Evolutionary conservation across 2,329 filamentous ascomycete species (phyloP).

Genomic region (Ilyonectria destructans): DNA sequence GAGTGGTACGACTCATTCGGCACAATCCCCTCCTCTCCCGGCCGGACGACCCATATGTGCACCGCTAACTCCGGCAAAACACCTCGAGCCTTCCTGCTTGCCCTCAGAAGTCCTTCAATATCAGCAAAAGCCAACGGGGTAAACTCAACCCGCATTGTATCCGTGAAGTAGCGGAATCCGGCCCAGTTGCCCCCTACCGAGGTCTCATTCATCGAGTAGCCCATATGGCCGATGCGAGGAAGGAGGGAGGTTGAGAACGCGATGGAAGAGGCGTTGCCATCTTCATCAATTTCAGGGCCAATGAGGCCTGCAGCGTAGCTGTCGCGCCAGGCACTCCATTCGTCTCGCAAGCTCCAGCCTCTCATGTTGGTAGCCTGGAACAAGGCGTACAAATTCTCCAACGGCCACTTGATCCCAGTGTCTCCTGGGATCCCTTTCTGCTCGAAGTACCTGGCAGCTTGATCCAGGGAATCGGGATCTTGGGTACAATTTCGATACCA

Average conservation of each 20-base stretch:
- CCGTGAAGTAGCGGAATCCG: constrained; percentile 39
- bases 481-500: too few relatives aligned
- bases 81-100: neutral
- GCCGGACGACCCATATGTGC: constrained; percentile 37
- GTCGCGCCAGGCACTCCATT: too few relatives aligned
- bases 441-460: too few relatives aligned
- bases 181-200: constrained; percentile 28
- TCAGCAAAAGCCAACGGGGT: constrained; percentile 28
- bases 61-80: constrained; percentile 16
- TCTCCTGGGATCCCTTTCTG: too few relatives aligned
- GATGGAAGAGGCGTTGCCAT: too few relatives aligned
- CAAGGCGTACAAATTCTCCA: too few relatives aligned
- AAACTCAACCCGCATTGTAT: constrained; percentile 23
- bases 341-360: neutral
- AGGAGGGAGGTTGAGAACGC: too few relatives aligned
- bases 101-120: constrained; percentile 13
- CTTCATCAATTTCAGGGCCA: too few relatives aligned
- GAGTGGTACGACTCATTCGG: constrained; percentile 17
- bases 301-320: too few relatives aligned
- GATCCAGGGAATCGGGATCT: too few relatives aligned
- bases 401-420: too few relatives aligned
- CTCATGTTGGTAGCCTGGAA: too few relatives aligned
- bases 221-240: constrained; percentile 14
- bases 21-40: neutral
- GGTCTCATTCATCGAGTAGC: neutral